Percentiles rank a stretch among this genome's conserved stretches.
Conservation (phyloP, 2,329 filamentous ascomycete genomes). For the Alternaria angustiovoidea region DNA sequence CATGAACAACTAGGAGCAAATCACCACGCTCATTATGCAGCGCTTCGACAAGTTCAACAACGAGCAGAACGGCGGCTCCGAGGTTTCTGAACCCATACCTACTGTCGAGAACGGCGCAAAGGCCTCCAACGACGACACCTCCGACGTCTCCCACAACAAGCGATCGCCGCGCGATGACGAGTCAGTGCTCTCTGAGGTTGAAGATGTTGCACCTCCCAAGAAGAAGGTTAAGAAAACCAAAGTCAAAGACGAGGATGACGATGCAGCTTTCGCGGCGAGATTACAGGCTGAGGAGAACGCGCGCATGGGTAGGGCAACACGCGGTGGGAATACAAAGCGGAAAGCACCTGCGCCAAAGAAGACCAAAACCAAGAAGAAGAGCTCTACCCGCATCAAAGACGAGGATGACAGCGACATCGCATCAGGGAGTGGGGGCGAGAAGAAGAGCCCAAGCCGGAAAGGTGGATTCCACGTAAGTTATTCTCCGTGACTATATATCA, state of each 20-base stretch:
- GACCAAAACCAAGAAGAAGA: slow-evolving; percentile 73
- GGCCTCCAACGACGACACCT: slow-evolving; percentile 29
- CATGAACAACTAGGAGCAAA: slow-evolving; percentile 48
- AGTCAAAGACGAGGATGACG: slow-evolving; percentile 75
- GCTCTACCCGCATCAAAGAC: slow-evolving; percentile 73
- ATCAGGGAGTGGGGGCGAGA: slow-evolving; percentile 67
- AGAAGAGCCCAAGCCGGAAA: slow-evolving; percentile 75
- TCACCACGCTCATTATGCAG: slow-evolving; percentile 58
- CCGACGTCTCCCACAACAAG: slow-evolving; percentile 49
- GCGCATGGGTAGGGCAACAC: slow-evolving; percentile 70
- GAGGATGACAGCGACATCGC: slow-evolving; percentile 82
- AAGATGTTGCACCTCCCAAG: slow-evolving; percentile 54
- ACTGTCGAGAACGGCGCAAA: slow-evolving; percentile 47
- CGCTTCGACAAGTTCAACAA: slow-evolving; percentile 60
- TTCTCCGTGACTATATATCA: neutral
- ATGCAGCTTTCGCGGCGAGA: slow-evolving; percentile 85
- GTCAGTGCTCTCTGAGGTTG: slow-evolving; percentile 54
- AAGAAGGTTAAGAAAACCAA: slow-evolving; percentile 71
- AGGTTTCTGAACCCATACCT: slow-evolving; percentile 51
- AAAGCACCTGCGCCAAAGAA: slow-evolving; percentile 66
- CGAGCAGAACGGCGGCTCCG: slow-evolving; percentile 41
- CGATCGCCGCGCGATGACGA: slow-evolving; percentile 52
- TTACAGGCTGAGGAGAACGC: slow-evolving; percentile 93
- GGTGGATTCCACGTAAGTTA: slow-evolving; percentile 83
- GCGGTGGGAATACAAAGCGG: slow-evolving; percentile 71